Percentiles rank a stretch among this genome's conserved stretches.
Evolutionary conservation across 129 eudicot genomes (phyloP).

Genomic region (Erigeron canadensis): DNA sequence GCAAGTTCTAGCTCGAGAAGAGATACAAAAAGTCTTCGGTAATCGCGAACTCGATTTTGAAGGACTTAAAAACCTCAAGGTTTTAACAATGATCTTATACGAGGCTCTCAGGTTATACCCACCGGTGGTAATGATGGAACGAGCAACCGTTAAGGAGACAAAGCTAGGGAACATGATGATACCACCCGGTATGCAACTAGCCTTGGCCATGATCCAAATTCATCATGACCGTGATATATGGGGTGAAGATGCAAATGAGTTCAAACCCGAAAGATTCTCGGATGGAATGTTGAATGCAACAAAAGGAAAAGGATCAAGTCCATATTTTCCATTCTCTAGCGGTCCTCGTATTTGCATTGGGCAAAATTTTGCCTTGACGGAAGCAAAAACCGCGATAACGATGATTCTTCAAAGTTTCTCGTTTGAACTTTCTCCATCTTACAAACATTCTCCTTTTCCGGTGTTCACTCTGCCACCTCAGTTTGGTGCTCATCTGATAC

Average conservation of each 20-base stretch:
- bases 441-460: conserved; percentile 53
- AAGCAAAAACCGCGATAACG: conserved; percentile 51
- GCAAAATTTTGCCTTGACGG: conserved; percentile 55
- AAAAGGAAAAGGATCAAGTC: conserved; percentile 27
- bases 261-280: conserved; percentile 63
- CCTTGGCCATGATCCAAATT: conserved; percentile 33
- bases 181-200: conserved; percentile 47
- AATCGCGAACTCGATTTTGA: conserved; percentile 5
- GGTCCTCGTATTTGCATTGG: conserved; percentile 72
- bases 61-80: conserved; percentile 23
- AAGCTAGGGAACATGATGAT: conserved; percentile 45
- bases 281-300: conserved; percentile 54
- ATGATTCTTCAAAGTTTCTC: conserved; percentile 51
- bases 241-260: conserved; percentile 60
- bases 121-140: conserved; percentile 7
- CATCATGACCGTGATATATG: conserved; percentile 55
- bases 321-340: conserved; percentile 53
- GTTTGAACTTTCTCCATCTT: conserved; percentile 56
- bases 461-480: conserved; percentile 51
- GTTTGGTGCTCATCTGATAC: conserved; percentile 52
- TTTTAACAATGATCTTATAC: conserved; percentile 16
- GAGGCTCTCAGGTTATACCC: conserved; percentile 31
- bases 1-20: conserved; percentile 12
- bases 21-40: conserved; percentile 10
- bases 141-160: conserved; percentile 34